phyloP scores from a whole-genome alignment of 2,329 filamentous ascomycete genomes.

The Ophiobolus disseminans region DNA sequence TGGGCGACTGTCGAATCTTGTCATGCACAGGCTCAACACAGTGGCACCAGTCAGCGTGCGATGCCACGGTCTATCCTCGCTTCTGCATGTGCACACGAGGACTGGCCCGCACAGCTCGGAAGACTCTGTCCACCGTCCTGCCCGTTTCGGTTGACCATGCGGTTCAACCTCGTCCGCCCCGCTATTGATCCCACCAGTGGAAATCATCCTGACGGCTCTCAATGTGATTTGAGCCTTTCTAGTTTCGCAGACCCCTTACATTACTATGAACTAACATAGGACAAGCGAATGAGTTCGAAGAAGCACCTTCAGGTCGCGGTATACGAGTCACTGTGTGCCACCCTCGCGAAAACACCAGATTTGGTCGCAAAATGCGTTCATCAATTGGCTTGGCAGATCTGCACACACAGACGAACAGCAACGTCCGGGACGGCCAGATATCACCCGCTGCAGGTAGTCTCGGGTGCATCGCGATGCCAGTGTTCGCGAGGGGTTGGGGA shows the following conservation, averaged over 20 bases:
- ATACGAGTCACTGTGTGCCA: constrained; percentile 32
- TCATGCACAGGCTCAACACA: constrained; percentile 44
- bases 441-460: constrained; percentile 48
- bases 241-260: constrained; percentile 21
- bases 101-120: constrained; percentile 33
- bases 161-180: constrained; percentile 29
- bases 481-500: constrained; percentile 38
- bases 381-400: constrained; percentile 46
- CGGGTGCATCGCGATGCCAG: constrained; percentile 33
- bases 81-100: constrained; percentile 39
- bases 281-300: constrained; percentile 31
- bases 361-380: constrained; percentile 30
- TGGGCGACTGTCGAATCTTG: constrained; percentile 48
- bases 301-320: constrained; percentile 25
- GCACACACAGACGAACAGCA: constrained; percentile 39
- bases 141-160: constrained; percentile 37
- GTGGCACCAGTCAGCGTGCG: constrained; percentile 38
- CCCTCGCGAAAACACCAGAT: constrained; percentile 25
- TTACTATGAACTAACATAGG: constrained; percentile 27
- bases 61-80: constrained; percentile 40
- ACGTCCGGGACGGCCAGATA: constrained; percentile 50
- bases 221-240: constrained; percentile 31
- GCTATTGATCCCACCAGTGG: constrained; percentile 37
- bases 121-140: constrained; percentile 40
- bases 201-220: constrained; percentile 41